Conservation (phyloP, 305 asterid species). For the Fraxinus xanthoxyloides region DNA sequence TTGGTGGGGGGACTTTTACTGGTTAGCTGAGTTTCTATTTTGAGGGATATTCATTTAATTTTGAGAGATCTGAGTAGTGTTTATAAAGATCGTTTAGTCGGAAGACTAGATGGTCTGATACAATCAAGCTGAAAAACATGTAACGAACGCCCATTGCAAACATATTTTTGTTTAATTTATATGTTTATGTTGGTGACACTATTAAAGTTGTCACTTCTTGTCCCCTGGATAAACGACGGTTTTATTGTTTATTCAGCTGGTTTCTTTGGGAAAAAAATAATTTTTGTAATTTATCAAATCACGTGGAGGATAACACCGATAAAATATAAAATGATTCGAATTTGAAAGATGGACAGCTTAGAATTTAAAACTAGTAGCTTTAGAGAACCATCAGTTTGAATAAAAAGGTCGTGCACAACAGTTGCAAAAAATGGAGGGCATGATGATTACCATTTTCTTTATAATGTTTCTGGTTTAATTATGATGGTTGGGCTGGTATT, state of each 20-base stretch:
- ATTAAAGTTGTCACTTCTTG: background rate
- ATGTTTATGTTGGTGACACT: background rate
- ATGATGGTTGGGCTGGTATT: conserved; percentile 24
- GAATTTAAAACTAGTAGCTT: background rate
- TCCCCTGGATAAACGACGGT: background rate
- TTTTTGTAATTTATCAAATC: background rate
- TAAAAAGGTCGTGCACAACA: background rate
- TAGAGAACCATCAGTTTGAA: conserved; percentile 3
- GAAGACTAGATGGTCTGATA: background rate
- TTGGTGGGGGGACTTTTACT: background rate
- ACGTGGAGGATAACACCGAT: background rate
- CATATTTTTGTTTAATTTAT: background rate
- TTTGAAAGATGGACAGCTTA: conserved; percentile 6
- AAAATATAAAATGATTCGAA: conserved; percentile 2
- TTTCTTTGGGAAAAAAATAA: background rate
- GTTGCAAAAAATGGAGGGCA: background rate
- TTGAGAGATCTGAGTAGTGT: background rate
- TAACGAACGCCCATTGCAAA: background rate
- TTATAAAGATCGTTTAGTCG: background rate
- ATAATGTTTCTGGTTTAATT: conserved; percentile 5
- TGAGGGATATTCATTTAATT: background rate
- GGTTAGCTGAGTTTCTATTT: background rate
- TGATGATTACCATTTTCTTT: conserved; percentile 2
- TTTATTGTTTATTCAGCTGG: background rate
- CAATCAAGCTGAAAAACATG: background rate